Base-by-base conservation (phyloP, 352 stramenopile genomes). In the Pythium volutum region DNA sequence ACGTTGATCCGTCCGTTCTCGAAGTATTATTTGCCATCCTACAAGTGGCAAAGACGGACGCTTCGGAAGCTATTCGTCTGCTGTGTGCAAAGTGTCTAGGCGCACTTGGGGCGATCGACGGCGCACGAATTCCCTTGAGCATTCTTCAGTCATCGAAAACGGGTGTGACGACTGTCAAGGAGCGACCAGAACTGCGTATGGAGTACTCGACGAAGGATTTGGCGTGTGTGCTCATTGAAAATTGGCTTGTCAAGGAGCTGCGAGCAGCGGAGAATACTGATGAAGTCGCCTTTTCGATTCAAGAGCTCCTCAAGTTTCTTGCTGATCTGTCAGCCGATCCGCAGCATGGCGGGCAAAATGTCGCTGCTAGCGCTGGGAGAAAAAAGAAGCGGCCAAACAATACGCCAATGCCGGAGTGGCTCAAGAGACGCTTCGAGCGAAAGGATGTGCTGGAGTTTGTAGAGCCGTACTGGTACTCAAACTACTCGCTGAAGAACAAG, bases 381-480 rank as follows among this genome's bases (percentile, higher is more conserved):
- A 56, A 36, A 38, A 9, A 34, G 12, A 73, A 61, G 38, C 10
- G 22, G 16, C 34, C 34, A 23, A 29, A 15, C 10, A 38, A 25
- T 16, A 49, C 43, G 1, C 52, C 67, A 31, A 93, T 95, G 79
- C 84, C 84, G 1, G 86, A 93, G 29, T 93, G 86, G 83, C 89
- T 95, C 71, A 91, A 89, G 63, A 74, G 84, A 42, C 55, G 82
- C 56, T 94, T 95, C 51, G 84, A 95, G 38, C 75, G 81, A 22
- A 91, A 91, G 59, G 76, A 91, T 42, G 79, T 96, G 7, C 65
- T 96, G 38, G 82, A 97, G 63, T 89, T 95, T 57, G 76, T 96
- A 9, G 84, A 92, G 46, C 89, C 88, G 11, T 97, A 96, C 53
- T 97, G 87, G 89, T 89, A 82, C 41, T 94, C 88, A 26, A 87